Percentiles rank a stretch among this genome's conserved stretches.
Evolutionary conservation across 805 yeast genomes (phyloP).

Genomic region (Debaryomyces maramus): DNA sequence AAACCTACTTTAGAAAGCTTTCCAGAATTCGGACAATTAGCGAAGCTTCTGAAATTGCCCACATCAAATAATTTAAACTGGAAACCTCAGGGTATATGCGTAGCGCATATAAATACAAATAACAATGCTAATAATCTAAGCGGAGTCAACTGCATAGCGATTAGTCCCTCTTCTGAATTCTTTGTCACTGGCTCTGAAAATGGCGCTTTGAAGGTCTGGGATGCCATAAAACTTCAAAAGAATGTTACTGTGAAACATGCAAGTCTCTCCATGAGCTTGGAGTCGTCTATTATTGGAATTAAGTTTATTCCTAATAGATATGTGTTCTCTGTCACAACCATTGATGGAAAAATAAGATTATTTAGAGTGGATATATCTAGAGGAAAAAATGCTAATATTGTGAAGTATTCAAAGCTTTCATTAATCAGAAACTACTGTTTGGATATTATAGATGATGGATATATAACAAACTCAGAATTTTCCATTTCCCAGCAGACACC

Average conservation of each 20-base stretch:
- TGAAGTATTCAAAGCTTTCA: conserved; percentile 25
- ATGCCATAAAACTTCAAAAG: conserved; percentile 59
- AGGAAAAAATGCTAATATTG: conserved; percentile 32
- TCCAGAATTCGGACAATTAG: conserved; percentile 60
- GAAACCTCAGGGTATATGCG: conserved; percentile 51
- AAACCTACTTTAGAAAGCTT: conserved; percentile 61
- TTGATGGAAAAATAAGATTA: conserved; percentile 45
- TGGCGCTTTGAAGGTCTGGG: conserved; percentile 81
- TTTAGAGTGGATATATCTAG: conserved; percentile 34
- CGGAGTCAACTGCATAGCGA: conserved; percentile 54
- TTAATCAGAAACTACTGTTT: conserved; percentile 45
- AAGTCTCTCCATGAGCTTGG: conserved; percentile 45
- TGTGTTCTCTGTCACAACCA: conserved; percentile 57
- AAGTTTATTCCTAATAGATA: conserved; percentile 53
- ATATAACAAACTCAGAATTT: conserved; percentile 46
- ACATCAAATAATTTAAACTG: conserved; percentile 4
- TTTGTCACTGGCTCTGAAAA: conserved; percentile 77
- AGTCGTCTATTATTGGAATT: conserved; percentile 50
- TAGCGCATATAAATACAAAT: conserved; percentile 66
- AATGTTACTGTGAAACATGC: conserved; percentile 55
- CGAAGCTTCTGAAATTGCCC: conserved; percentile 9
- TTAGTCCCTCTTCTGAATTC: conserved; percentile 61
- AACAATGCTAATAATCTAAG: conserved; percentile 38
- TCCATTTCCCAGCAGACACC: conserved; percentile 40
- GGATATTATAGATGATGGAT: conserved; percentile 32